Evolutionary conservation across 345 rosid genomes (phyloP).

Genomic region (Camelina hispida): DNA sequence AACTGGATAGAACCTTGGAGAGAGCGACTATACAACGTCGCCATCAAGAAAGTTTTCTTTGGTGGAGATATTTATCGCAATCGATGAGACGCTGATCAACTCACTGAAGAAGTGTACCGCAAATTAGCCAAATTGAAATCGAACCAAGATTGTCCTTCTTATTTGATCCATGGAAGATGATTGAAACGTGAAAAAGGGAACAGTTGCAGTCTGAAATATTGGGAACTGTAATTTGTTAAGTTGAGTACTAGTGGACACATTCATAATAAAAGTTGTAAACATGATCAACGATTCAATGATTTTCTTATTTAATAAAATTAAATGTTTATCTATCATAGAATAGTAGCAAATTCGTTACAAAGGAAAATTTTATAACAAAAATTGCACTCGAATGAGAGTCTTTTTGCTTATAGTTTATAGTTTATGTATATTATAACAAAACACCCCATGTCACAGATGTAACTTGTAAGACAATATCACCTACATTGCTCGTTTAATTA

Average conservation of each 20-base stretch:
- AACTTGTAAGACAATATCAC: background rate
- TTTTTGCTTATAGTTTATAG: too few species aligned
- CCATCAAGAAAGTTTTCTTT: background rate
- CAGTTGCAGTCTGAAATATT: background rate
- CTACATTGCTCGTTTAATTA: background rate
- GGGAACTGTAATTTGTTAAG: background rate
- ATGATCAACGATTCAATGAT: background rate
- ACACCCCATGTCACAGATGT: background rate
- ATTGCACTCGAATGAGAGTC: background rate
- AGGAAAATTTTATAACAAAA: too few species aligned
- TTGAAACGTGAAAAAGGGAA: background rate
- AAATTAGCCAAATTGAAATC: background rate
- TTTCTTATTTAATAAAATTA: too few species aligned
- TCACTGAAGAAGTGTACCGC: background rate
- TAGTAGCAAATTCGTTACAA: too few species aligned
- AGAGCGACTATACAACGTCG: slow-evolving; percentile 12
- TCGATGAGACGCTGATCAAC: background rate
- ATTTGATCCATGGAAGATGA: background rate
- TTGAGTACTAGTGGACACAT: background rate
- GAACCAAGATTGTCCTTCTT: background rate
- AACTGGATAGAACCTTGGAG: slow-evolving; percentile 70
- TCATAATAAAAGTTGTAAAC: background rate
- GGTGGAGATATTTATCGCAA: background rate
- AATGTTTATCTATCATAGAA: too few species aligned
- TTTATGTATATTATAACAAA: too few species aligned